Base-by-base conservation (phyloP, 306 rosid species). In the Acacia melanoxylon region DNA sequence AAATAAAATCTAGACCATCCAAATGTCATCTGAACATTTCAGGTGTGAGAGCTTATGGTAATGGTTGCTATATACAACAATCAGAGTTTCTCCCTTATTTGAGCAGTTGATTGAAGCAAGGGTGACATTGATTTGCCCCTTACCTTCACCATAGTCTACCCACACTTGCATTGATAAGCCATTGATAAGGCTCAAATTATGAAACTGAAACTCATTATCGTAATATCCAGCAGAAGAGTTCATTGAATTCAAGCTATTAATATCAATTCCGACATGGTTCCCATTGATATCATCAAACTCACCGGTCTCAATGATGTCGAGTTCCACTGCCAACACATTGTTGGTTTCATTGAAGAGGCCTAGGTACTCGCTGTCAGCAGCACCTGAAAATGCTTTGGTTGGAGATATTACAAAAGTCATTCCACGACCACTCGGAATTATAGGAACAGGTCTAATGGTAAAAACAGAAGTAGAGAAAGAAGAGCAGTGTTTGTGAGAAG, bases 201-300 rank as follows among this genome's bases (percentile, higher is more conserved):
- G 29, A 56, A 52, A 52, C 22, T 19, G 24, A 6, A n/a, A 56
- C 29, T 13, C 29, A 8, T 22, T 75, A 2, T 58, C 83, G 5
- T 19, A 79, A 61, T 83, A 91, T 3, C 90, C 85, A 3, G 92
- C 94, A 1, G 85, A 10, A 10, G 92, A 72, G 0, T 0, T 20
- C 0, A 0, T 61, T 0, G 92, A 93, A 0, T 41, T 22, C 68
- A 91, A 74, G 3, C 82, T 74, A 68, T 93, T 90, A 13, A 90
- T 80, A 46, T 93, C 89, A 29, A 93, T 86, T 42, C 93, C 96
- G 22, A 88, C 93, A 73, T 93, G 96, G 72, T 91, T 91, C 13
- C 80, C 88, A 51, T 89, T 67, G 79, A 89, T 92, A 62, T 92
- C 95, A 1, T 0, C 31, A 35, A 87, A 90, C 68, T 92, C 90